Evolutionary conservation across 164 flowering plant species (phyloP).

Genomic region (Protea cynaroides): DNA sequence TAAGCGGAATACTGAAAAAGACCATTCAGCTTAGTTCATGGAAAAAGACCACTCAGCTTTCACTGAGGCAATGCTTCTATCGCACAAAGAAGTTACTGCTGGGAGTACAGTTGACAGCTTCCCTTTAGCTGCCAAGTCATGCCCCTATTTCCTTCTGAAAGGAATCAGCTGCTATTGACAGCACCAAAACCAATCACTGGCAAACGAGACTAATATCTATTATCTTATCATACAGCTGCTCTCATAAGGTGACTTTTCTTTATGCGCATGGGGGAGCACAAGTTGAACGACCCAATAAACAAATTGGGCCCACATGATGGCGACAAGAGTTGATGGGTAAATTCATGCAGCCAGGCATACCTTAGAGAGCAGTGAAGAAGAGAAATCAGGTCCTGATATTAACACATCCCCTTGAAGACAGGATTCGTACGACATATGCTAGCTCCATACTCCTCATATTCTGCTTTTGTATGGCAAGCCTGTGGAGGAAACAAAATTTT

Average conservation of each 20-base stretch:
- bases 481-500: constrained; percentile 22
- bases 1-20: constrained; percentile 27
- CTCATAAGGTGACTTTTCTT: background rate
- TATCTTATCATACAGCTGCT: constrained; percentile 25
- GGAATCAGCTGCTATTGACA: constrained; percentile 18
- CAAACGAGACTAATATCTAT: constrained; percentile 15
- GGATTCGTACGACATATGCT: constrained; percentile 97
- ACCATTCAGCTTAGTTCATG: constrained; percentile 19
- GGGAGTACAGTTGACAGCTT: constrained; percentile 4
- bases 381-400: constrained; percentile 14
- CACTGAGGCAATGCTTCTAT: constrained; percentile 7
- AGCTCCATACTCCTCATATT: constrained; percentile 96
- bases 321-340: background rate
- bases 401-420: constrained; percentile 94
- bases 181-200: constrained; percentile 12
- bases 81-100: background rate
- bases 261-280: constrained; percentile 6
- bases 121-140: constrained; percentile 6
- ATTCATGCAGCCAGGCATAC: background rate
- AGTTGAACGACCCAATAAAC: background rate
- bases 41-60: background rate
- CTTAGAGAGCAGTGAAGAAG: constrained; percentile 4
- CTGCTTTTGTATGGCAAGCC: constrained; percentile 99
- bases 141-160: constrained; percentile 14
- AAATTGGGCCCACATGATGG: background rate